Evolutionary conservation across 306 rosid species (phyloP).

Genomic region (Trifolium fragiferum): DNA sequence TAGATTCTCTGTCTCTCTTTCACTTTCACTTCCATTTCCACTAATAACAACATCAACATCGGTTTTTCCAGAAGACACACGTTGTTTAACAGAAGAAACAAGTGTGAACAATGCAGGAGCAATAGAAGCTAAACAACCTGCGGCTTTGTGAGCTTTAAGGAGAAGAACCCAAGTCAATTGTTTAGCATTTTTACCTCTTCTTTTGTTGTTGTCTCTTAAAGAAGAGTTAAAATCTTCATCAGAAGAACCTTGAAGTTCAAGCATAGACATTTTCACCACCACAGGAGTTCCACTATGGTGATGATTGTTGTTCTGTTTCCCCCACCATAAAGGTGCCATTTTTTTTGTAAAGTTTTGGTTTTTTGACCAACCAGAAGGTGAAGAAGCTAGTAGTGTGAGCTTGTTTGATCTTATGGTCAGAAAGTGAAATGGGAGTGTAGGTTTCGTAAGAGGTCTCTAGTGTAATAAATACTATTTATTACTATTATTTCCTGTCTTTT

Average conservation of each 20-base stretch:
- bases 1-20: constrained; percentile 56
- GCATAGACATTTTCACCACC: constrained; percentile 90
- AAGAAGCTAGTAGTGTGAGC: background rate
- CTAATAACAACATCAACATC: constrained; percentile 51
- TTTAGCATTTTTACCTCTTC: constrained; percentile 77
- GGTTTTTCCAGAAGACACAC: constrained; percentile 71
- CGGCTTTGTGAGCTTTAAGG: constrained; percentile 89
- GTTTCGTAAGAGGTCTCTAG: no score
- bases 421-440: no score
- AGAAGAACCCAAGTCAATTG: constrained; percentile 96
- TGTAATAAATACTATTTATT: no score
- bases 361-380: background rate
- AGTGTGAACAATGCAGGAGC: constrained; percentile 66
- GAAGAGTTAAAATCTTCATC: constrained; percentile 67
- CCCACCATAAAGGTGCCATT: constrained; percentile 74
- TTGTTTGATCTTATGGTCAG: background rate
- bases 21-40: constrained; percentile 31
- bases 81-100: constrained; percentile 64
- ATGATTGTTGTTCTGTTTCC: constrained; percentile 47
- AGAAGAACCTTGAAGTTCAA: constrained; percentile 77
- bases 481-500: no score
- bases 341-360: background rate
- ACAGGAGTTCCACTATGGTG: constrained; percentile 71
- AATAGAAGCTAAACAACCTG: constrained; percentile 79
- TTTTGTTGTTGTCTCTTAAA: constrained; percentile 41